phyloP scores from a whole-genome alignment of 2,329 filamentous ascomycete genomes.

The Diaporthe eres region DNA sequence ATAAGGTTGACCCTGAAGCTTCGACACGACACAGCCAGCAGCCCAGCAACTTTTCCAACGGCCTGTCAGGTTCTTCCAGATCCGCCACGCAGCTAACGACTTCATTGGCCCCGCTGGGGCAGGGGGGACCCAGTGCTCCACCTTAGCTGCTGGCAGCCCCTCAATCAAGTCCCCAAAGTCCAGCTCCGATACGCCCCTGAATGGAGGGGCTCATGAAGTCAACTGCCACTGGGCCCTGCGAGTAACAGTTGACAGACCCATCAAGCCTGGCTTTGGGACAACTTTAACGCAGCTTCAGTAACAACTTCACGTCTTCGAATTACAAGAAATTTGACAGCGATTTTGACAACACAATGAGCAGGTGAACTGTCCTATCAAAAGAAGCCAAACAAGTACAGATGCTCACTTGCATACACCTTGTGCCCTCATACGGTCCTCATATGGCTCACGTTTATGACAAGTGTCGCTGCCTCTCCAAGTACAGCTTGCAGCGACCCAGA shows the following conservation, averaged over 20 bases:
- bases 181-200: slow-evolving; percentile 17
- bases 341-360: background rate
- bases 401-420: background rate
- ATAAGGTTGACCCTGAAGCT: slow-evolving; percentile 19
- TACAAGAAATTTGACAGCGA: background rate
- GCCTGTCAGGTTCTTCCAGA: slow-evolving; percentile 32
- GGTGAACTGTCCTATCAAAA: too few relatives aligned
- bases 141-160: slow-evolving; percentile 32
- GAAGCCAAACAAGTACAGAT: background rate
- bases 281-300: background rate
- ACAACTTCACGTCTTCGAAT: background rate
- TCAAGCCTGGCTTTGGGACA: background rate
- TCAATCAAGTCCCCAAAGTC: background rate
- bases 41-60: slow-evolving; percentile 34
- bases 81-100: slow-evolving; percentile 1
- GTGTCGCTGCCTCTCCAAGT: background rate
- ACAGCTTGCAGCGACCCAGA: background rate
- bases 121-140: slow-evolving; percentile 23
- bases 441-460: background rate
- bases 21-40: slow-evolving; percentile 27
- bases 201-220: slow-evolving; percentile 7
- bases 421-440: background rate
- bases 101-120: slow-evolving; percentile 13
- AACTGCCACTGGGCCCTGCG: background rate
- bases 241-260: background rate